Percentiles rank a stretch among this genome's conserved stretches.
These are phyloP conservation scores for Fraxinus greggii DNA, from an alignment of 305 asterid genomes.

Conservation along the genomic window DNA sequence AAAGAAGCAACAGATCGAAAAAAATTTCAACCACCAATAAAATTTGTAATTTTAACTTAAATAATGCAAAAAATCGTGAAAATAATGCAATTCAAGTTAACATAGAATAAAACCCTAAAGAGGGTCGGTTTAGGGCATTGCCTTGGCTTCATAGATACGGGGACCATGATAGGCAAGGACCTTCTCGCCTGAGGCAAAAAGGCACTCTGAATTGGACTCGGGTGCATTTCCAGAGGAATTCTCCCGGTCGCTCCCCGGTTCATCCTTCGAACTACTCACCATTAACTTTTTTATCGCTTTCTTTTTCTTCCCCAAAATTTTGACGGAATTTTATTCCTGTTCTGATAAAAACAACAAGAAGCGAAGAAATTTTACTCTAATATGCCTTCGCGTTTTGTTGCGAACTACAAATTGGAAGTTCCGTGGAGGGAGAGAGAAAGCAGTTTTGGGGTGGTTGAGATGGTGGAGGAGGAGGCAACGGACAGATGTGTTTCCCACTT, in stretches of 20 bases:
- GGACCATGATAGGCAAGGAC: slow-evolving; percentile 88
- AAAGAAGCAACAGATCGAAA: slow-evolving; percentile 26
- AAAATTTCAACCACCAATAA: not conserved
- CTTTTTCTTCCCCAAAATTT: not conserved
- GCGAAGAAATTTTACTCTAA: not conserved
- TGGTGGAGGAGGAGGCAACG: not conserved
- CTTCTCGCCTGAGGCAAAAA: slow-evolving; percentile 72
- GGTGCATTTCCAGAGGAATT: slow-evolving; percentile 64
- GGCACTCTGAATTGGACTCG: slow-evolving; percentile 43
- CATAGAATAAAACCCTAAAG: slow-evolving; percentile 28
- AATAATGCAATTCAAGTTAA: not conserved
- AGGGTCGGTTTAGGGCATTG: slow-evolving; percentile 24
- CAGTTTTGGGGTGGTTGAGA: not conserved
- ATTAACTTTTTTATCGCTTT: slow-evolving; percentile 22
- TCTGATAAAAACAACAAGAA: not conserved
- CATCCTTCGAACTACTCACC: slow-evolving; percentile 63
- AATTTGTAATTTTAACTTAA: not conserved
- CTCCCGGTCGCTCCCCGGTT: slow-evolving; percentile 61
- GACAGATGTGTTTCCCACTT: slow-evolving; percentile 24
- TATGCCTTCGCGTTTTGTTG: not conserved
- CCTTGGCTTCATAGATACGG: slow-evolving; percentile 87
- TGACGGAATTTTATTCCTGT: not conserved
- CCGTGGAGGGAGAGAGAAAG: not conserved
- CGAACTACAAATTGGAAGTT: not conserved
- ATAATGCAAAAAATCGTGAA: not conserved